These are phyloP conservation scores for Endogone sp. DNA, from an alignment of 192 early-diverging fungal genomes.

Conservation along the genomic window DNA sequence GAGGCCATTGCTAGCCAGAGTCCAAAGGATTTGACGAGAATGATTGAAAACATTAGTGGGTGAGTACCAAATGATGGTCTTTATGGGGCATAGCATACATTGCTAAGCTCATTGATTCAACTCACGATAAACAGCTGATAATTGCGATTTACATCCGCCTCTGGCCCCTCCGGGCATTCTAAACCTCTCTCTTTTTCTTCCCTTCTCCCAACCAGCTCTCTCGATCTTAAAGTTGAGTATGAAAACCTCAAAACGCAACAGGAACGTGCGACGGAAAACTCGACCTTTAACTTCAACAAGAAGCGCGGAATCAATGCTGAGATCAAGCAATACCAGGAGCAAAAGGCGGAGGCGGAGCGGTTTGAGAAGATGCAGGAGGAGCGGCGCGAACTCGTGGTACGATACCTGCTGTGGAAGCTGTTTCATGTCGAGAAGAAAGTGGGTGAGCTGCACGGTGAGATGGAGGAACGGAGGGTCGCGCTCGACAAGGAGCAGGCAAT, in stretches of 20 bases:
- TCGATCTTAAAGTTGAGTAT: constrained; percentile 87
- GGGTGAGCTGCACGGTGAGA: constrained; percentile 50
- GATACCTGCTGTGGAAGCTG: constrained; percentile 85
- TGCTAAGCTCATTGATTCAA: too few species aligned
- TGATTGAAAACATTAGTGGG: constrained; percentile 97
- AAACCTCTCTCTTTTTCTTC: background rate
- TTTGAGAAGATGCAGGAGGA: constrained; percentile 64
- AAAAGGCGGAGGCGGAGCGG: constrained; percentile 86
- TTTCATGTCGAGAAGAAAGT: constrained; percentile 81
- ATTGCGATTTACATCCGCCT: background rate
- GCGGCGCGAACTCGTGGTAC: constrained; percentile 55
- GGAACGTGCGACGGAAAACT: constrained; percentile 85
- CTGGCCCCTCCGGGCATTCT: constrained; percentile 1
- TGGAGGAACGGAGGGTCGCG: constrained; percentile 49
- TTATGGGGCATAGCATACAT: background rate
- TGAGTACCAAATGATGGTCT: constrained; percentile 12
- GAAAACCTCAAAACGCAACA: constrained; percentile 76
- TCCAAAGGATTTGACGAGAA: constrained; percentile 84
- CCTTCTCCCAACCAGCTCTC: constrained; percentile 46
- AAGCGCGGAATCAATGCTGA: constrained; percentile 86
- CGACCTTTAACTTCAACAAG: constrained; percentile 85
- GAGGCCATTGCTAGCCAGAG: constrained; percentile 96
- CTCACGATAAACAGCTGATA: too few species aligned
- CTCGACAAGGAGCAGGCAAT: constrained; percentile 34
- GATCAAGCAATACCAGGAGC: constrained; percentile 89